Conservation (phyloP, 2,329 filamentous ascomycete species). For the Stagonosporopsis rhizophila region DNA sequence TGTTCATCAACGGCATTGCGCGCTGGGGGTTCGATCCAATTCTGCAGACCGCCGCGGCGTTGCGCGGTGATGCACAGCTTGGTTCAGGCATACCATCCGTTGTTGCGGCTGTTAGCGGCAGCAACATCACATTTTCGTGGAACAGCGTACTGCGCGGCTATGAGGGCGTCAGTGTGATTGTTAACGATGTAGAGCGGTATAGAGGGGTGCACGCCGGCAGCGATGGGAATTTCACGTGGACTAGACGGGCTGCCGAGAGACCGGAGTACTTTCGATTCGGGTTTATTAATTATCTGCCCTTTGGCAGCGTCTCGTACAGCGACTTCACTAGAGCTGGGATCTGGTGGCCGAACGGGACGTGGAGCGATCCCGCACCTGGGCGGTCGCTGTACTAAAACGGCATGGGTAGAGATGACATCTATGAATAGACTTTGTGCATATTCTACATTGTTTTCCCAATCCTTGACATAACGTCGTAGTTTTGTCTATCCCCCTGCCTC, state of each 20-base stretch:
- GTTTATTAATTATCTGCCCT: constrained; percentile 40
- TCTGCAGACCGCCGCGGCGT: constrained; percentile 76
- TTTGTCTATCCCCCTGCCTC: constrained; percentile 11
- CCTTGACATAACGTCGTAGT: not conserved
- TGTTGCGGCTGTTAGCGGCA: constrained; percentile 44
- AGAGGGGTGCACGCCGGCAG: constrained; percentile 64
- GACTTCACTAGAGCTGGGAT: constrained; percentile 46
- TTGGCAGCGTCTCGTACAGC: constrained; percentile 39
- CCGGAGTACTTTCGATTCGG: constrained; percentile 48
- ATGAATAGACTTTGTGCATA: not conserved
- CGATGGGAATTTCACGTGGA: constrained; percentile 65
- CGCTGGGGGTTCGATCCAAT: constrained; percentile 92
- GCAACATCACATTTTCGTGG: constrained; percentile 57
- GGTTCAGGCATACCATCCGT: constrained; percentile 65
- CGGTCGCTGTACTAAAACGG: constrained; percentile 11
- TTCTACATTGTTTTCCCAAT: not conserved
- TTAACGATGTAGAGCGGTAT: constrained; percentile 86
- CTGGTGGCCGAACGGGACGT: constrained; percentile 43
- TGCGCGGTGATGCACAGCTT: constrained; percentile 63
- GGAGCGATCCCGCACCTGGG: constrained; percentile 26
- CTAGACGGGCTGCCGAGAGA: constrained; percentile 49
- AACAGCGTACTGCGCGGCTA: constrained; percentile 56
- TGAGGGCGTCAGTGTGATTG: constrained; percentile 80
- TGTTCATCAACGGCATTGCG: constrained; percentile 93
- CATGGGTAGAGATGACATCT: not conserved